Evolutionary conservation across 305 asterid genomes (phyloP).

Genomic region (Rubia occidens): DNA sequence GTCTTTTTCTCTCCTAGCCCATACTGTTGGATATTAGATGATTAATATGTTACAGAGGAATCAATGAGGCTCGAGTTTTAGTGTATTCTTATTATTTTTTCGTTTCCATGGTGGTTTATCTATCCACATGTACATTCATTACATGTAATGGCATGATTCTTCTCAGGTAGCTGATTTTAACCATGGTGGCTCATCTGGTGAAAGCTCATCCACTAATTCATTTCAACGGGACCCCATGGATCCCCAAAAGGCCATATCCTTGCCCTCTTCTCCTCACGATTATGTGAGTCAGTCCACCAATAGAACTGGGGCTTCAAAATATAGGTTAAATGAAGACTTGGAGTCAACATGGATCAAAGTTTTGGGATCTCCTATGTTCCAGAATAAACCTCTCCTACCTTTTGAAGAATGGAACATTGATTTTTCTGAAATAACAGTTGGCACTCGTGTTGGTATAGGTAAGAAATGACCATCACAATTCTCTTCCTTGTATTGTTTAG

Average conservation of each 20-base stretch:
- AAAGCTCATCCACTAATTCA: conserved; percentile 34
- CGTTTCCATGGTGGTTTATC: neutral
- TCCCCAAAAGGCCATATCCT: conserved; percentile 81
- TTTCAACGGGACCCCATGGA: conserved; percentile 42
- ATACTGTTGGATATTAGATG: neutral
- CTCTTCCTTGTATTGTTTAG: neutral
- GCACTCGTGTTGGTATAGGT: conserved; percentile 98
- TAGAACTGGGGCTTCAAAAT: conserved; percentile 30
- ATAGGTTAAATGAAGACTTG: conserved; percentile 51
- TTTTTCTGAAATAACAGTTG: conserved; percentile 77
- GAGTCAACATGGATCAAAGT: conserved; percentile 83
- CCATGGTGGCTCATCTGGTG: conserved; percentile 42
- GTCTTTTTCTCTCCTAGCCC: neutral
- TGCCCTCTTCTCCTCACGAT: conserved; percentile 96
- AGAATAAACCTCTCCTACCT: conserved; percentile 76
- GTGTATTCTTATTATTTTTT: neutral
- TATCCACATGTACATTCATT: neutral
- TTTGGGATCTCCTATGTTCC: conserved; percentile 68
- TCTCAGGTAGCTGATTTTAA: conserved; percentile 36
- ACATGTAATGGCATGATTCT: neutral
- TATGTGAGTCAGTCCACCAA: conserved; percentile 53
- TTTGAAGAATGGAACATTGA: conserved; percentile 95
- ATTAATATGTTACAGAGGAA: neutral
- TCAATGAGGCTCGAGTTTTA: neutral
- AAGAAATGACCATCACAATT: conserved; percentile 21